Evolutionary conservation across 371 early-diverging fungal genomes (phyloP), one percentile per base, ranked within the genome.

Genomic region (Rhizomucor miehei): DNA sequence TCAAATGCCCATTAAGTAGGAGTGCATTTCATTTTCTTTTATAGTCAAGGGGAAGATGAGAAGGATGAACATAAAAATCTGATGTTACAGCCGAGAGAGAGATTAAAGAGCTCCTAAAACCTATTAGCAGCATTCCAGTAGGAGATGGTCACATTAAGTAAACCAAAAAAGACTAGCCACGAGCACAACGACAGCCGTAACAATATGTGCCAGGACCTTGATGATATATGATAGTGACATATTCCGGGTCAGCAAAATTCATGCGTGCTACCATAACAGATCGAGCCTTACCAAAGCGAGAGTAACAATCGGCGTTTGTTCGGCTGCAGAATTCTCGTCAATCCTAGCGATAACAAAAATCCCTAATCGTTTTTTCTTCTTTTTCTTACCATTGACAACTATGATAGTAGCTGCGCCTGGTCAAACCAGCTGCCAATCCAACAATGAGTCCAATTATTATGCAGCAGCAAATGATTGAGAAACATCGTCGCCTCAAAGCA

Each of bases 351-450:
- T 20, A 14, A n/a, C 34, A 21, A 36, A n/a, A 11, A 11, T 11
- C 9, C 12, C n/a, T n/a, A n/a, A n/a, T n/a, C n/a, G n/a, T n/a
- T n/a, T n/a, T n/a, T n/a, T n/a, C n/a, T n/a, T n/a, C n/a, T n/a
- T n/a, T n/a, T n/a, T n/a, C 23, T 52, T 66, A 67, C 68, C 68
- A 68, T 29, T 68, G 51, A 40, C 69, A 29, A 25, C 20, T 11
- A 24, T 48, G 38, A 39, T 50, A 50, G 12, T 57, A 57, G 35
- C 43, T 57, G 1, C 48, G 54, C 16, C 56, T 46, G 37, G 73
- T 66, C 24, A 72, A 51, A 11, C 73, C 73, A 25, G 66, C 57
- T 43, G 73, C 44, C 6, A 72, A 21, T 0, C 69, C 65, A 19
- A 72, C 50, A 14, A 66, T 48, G 11, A 72, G 54, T 6, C 69